Evolutionary conservation across 2,329 filamentous ascomycete genomes (phyloP), one percentile per base, ranked within the genome.

Genomic region (Dendryphion nanum): DNA sequence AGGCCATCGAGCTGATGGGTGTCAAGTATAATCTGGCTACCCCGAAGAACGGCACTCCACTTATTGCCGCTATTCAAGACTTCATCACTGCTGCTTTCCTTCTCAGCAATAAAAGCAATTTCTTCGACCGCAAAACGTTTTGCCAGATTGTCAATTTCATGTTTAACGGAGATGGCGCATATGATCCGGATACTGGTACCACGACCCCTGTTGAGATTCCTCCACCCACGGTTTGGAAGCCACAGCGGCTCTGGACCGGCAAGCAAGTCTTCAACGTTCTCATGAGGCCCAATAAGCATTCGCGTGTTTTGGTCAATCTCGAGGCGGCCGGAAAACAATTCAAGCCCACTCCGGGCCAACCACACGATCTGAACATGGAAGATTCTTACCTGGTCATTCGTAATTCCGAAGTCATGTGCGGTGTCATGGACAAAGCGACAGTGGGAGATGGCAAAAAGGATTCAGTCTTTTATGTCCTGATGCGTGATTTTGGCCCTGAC

Each of bases 51-150:
- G 93, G 93, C 61, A 91, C 95, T 53, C 93, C 93, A 2, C 95
- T 98, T 55, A 97, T 98, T 70, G 89, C 90, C 14, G 91, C 93
- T n/a, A 98, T 95, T 19, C 93, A 98, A 59, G 93, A 98, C 75
- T 98, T 98, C 70, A 97, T 98, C 55, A 97, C 91, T 18, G 90
- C 90, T 4, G 87, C 93, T 0, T 98, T 89, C 60, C 71, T 97
- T 4, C 74, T 97, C 18, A 95, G 89, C 54, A 86, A 83, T 66
- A 97, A 97, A 61, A 91, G 97, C 61, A 81, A 83, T 40, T 97
- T 98, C 67, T 95, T 86, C 57, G 89, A 95, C 55, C 82, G 91
- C 36, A 85, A 85, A 53, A 83, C 86, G 0, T 98, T 98, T 58
- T 84, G 86, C 2, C 90, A 94, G 51, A 80, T 96, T 29, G 94